Base-by-base conservation (phyloP, 345 rosid species). In the Camelina neglecta region DNA sequence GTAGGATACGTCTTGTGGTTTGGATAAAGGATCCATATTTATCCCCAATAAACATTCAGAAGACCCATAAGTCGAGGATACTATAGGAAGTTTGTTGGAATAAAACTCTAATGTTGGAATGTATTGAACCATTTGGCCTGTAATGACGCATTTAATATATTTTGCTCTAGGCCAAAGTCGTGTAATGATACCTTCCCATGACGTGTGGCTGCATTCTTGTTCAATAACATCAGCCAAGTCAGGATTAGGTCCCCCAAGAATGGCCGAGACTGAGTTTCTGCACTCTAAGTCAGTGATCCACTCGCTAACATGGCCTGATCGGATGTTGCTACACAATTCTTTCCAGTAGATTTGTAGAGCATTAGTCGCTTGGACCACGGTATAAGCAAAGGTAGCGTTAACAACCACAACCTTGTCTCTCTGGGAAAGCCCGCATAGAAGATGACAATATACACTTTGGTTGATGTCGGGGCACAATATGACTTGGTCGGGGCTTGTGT, bases 171-270 rank as follows among this genome's bases (percentile, higher is more conserved):
- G 92, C 91, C 92, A 87, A 13, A 91, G 65, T 71, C 72, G 86
- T 75, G 66, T 82, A 11, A 91, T 80, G 45, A 91, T 86, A 56
- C 90, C 91, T 69, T 86, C 86, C 92, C 97, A 89, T 11, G 94
- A 82, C 33, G 71, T 57, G 1, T 67, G 45, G 36, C 69, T 38
- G 9, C 86, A 89, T 26, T 83, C 81, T 0, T 38, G 13, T 73
- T 81, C 87, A 5, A 87, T 65, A n/a, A 73, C 38, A 48, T 78
- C 70, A 0, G 92, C 93, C 67, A 88, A 67, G 33, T 72, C 71
- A 1, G 79, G 67, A 55, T 89, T 70, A 23, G 85, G 81, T 12
- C 67, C 51, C 11, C 65, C 44, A 33, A 91, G 82, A 48, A 85
- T 47, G 2, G 45, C 41, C 0, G 69, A 74, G 12, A 87, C 84